A percentile compares a stretch with the other conserved stretches of the same genome.
These are phyloP conservation scores for Perkinsus marinus DNA, from an alignment of 169 alveolate species.

Conservation along the genomic window DNA sequence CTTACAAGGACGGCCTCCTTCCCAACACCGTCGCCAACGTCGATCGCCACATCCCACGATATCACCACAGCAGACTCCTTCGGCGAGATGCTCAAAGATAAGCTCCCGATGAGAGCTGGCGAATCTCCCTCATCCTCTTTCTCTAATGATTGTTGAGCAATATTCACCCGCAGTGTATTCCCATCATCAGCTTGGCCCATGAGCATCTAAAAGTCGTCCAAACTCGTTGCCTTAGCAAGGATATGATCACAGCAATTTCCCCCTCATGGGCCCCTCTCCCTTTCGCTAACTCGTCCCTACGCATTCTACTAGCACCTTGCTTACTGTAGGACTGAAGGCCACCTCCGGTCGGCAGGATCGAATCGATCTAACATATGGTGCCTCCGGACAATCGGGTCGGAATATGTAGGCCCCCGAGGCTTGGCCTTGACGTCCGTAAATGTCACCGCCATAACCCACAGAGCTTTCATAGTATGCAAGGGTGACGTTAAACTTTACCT, in stretches of 20 bases:
- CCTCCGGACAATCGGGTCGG: slow-evolving; percentile 26
- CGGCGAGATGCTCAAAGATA: neutral
- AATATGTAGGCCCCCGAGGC: slow-evolving; percentile 46
- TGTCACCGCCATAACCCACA: neutral
- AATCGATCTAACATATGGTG: neutral
- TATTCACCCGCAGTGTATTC: neutral
- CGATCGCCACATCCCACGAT: neutral
- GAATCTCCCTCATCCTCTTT: neutral
- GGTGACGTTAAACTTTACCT: neutral
- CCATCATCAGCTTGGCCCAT: too few species aligned
- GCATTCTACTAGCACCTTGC: too few species aligned
- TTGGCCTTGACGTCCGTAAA: neutral
- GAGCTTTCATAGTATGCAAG: neutral
- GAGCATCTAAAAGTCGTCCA: too few species aligned
- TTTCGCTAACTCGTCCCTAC: too few species aligned
- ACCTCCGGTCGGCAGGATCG: neutral
- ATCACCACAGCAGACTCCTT: neutral
- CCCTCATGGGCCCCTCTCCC: too few species aligned
- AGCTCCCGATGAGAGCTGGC: neutral
- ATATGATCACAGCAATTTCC: too few species aligned
- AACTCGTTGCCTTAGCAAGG: too few species aligned
- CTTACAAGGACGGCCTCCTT: slow-evolving; percentile 26
- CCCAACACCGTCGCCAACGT: slow-evolving; percentile 15
- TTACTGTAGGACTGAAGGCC: neutral
- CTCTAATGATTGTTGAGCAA: neutral